Percentiles rank a stretch among this genome's conserved stretches.
phyloP scores from a whole-genome alignment of 2,329 filamentous ascomycete genomes.

The Leptographium lundbergii region DNA sequence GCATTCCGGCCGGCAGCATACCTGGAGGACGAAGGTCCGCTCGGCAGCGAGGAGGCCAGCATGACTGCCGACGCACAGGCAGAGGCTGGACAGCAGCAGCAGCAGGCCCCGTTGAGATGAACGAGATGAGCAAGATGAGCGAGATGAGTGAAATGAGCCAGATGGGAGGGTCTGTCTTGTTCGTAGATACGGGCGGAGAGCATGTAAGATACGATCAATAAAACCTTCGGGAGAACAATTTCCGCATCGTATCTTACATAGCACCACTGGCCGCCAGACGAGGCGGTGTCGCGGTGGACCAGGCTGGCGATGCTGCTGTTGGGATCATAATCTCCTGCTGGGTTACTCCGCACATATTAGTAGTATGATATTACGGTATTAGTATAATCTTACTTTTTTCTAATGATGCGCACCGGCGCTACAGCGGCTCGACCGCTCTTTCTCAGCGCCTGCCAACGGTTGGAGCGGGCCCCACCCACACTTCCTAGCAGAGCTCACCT shows the following conservation, averaged over 20 bases:
- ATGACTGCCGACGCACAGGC: slow-evolving; percentile 12
- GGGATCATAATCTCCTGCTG: too few species aligned
- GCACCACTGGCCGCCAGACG: background rate
- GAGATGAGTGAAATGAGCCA: slow-evolving; percentile 6
- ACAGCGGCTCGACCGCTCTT: background rate
- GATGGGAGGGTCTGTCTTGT: background rate
- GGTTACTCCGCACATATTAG: too few species aligned
- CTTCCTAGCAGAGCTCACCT: background rate
- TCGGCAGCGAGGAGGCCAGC: slow-evolving; percentile 19
- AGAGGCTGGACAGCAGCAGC: slow-evolving; percentile 1
- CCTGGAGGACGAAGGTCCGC: slow-evolving; percentile 18
- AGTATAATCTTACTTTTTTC: background rate
- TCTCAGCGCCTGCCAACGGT: background rate
- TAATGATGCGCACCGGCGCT: background rate
- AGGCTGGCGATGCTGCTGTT: too few species aligned
- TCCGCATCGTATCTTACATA: background rate
- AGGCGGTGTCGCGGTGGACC: background rate
- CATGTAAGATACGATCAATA: background rate
- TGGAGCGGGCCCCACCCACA: background rate
- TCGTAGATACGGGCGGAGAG: background rate
- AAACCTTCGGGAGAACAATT: too few species aligned
- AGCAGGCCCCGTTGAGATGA: slow-evolving; percentile 3
- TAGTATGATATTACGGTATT: too few species aligned
- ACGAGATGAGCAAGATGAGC: slow-evolving; percentile 2
- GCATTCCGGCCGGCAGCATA: slow-evolving; percentile 35